A percentile compares a stretch with the other conserved stretches of the same genome.
Evolutionary conservation across 2,329 filamentous ascomycete genomes (phyloP).

Genomic region (Tolypocladium cylindrosporum): DNA sequence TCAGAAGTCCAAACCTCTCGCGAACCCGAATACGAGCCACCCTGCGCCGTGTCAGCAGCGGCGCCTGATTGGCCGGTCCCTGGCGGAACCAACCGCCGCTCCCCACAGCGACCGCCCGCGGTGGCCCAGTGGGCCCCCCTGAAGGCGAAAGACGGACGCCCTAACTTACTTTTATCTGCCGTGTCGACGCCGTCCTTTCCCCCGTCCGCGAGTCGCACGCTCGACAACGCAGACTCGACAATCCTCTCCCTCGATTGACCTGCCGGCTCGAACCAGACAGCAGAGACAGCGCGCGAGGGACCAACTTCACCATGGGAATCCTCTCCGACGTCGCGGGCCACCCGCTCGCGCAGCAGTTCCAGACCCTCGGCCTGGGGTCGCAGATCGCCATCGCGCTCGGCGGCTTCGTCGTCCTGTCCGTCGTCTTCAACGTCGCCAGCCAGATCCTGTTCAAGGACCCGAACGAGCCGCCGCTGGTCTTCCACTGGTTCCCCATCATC

Average conservation of each 20-base stretch:
- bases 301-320: constrained; percentile 38
- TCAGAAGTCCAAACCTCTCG: not conserved
- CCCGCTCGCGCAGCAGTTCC: constrained; percentile 40
- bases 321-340: constrained; percentile 39
- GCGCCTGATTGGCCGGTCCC: not conserved
- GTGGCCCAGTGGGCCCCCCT: not conserved
- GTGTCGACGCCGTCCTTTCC: not conserved
- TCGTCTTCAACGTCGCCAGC: constrained; percentile 68
- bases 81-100: not conserved
- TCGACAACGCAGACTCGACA: not conserved
- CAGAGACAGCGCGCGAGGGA: not conserved
- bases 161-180: not conserved
- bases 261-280: not conserved
- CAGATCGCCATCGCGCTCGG: constrained; percentile 36
- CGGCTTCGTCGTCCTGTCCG: constrained; percentile 38
- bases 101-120: not conserved
- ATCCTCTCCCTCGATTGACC: not conserved
- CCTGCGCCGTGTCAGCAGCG: not conserved
- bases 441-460: constrained; percentile 76
- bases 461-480: constrained; percentile 71
- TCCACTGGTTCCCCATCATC: constrained; percentile 73
- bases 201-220: not conserved
- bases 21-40: constrained; percentile 1
- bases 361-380: constrained; percentile 33
- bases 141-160: not conserved